These are phyloP conservation scores for Trypanosoma lewisi DNA, from an alignment of 208 protist species.

Conservation along the genomic window DNA sequence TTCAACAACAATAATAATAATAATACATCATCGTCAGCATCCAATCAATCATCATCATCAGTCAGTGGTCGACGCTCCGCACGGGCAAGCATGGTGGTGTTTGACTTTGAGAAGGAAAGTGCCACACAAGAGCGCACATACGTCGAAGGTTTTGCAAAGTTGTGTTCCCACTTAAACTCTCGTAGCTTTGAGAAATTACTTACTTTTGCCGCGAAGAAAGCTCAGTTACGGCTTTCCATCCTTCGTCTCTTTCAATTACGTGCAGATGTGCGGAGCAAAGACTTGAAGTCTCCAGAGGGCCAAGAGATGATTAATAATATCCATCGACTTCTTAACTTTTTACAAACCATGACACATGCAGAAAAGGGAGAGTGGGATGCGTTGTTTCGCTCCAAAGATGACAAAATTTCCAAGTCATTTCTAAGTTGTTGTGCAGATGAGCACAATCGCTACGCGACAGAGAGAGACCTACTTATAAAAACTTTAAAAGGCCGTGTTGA, in stretches of 20 bases:
- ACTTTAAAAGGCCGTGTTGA: constrained; percentile 51
- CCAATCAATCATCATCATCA: too few relatives aligned
- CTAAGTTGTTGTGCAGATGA: constrained; percentile 35
- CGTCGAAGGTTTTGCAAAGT: constrained; percentile 43
- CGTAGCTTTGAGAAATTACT: constrained; percentile 45
- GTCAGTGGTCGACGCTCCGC: constrained; percentile 10
- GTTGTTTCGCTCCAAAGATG: constrained; percentile 71
- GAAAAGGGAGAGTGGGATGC: constrained; percentile 58
- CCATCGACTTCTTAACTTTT: constrained; percentile 63
- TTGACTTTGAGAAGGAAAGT: constrained; percentile 69
- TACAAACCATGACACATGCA: constrained; percentile 53
- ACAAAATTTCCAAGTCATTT: constrained; percentile 51
- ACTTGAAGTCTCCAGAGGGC: constrained; percentile 44
- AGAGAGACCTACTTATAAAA: constrained; percentile 33
- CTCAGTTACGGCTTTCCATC: constrained; percentile 36
- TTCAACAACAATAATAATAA: not conserved
- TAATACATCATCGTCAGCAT: too few relatives aligned
- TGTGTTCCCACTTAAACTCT: constrained; percentile 46
- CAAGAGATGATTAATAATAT: constrained; percentile 59
- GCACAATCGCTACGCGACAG: constrained; percentile 32
- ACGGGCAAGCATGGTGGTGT: constrained; percentile 27
- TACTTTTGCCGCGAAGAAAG: constrained; percentile 45
- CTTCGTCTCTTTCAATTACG: constrained; percentile 58
- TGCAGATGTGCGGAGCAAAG: constrained; percentile 29
- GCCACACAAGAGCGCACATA: constrained; percentile 31